Percentiles rank a stretch among this genome's conserved stretches.
Evolutionary conservation across 768 basidiomycete genomes (phyloP).

Genomic region (Leccinum incarnatum): DNA sequence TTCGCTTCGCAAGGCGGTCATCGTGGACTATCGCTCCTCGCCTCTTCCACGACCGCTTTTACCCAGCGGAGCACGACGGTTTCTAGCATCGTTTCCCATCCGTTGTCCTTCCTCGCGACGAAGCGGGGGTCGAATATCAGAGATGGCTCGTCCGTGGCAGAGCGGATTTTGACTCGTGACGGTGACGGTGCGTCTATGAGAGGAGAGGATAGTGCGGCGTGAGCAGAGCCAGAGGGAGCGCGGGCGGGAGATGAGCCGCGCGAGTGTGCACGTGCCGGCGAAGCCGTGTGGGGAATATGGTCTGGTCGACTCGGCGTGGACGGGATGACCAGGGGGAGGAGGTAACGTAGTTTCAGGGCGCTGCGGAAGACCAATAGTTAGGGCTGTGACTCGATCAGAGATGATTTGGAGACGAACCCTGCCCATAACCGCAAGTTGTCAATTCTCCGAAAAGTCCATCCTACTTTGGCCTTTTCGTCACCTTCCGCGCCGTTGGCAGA

Average conservation of each 20-base stretch:
- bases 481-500: slow-evolving; percentile 36
- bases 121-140: slow-evolving; percentile 69
- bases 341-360: slow-evolving; percentile 80
- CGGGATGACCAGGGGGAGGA: slow-evolving; percentile 64
- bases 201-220: neutral
- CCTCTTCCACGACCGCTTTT: slow-evolving; percentile 64
- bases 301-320: slow-evolving; percentile 34
- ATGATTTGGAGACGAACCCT: slow-evolving; percentile 51
- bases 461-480: slow-evolving; percentile 48
- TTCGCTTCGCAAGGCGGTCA: slow-evolving; percentile 7
- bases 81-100: slow-evolving; percentile 83
- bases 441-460: slow-evolving; percentile 83
- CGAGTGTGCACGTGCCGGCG: slow-evolving; percentile 16
- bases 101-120: slow-evolving; percentile 69
- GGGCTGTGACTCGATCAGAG: neutral
- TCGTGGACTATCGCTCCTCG: slow-evolving; percentile 38
- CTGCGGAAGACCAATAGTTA: slow-evolving; percentile 34
- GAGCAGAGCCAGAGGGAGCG: slow-evolving; percentile 11
- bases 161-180: slow-evolving; percentile 36
- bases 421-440: slow-evolving; percentile 86
- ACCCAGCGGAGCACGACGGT: slow-evolving; percentile 62
- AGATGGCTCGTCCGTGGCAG: slow-evolving; percentile 43
- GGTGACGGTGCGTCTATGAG: slow-evolving; percentile 21
- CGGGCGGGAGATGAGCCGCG: slow-evolving; percentile 27
- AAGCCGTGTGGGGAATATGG: slow-evolving; percentile 24